Base-by-base conservation (phyloP, 495 filamentous ascomycete genomes). In the Aspergillus conjunctus region DNA sequence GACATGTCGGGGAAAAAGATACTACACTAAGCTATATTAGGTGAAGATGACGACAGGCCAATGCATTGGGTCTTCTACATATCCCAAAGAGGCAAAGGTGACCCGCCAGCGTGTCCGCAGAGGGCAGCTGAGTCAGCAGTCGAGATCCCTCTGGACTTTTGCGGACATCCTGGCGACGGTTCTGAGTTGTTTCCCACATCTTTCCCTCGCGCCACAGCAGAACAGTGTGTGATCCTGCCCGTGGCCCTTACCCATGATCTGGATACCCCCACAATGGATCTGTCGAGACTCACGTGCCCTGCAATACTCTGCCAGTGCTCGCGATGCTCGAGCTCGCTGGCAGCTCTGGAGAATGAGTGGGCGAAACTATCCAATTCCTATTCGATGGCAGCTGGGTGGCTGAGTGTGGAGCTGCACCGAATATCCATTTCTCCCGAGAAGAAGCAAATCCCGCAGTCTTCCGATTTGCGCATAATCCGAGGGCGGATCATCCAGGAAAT, bases 291-390 rank as follows among this genome's bases (percentile, higher is more conserved):
- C 4, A 76, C 73, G 18, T 69, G 77, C 20, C 76, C 78, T 6
- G 74, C 75, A 26, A 74, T 80, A 6, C 54, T 78, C 11, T 73
- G 72, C 52, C 75, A 77, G 62, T 80, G 78, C 59, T 67, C 68
- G 21, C 70, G 75, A 41, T 80, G 78, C 60, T 78, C 76, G 22
- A 80, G 78, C 61, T 78, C 78, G 20, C 68, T 80, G 55, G 78
- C 78, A 1, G 78, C 70, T 14, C 68, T 79, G 43, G 78, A 80
- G 68, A 80, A 80, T 53, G 78, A 80, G 60, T 80, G 78, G 78
- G 75, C 73, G 10, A 76, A 71, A 46, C 61, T 80, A 8, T 79
- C 78, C 15, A 73, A 68, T 44, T 72, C 75, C 20, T 79, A 80
- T 44, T 71, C 76, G 30, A 65, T 78, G 44, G 66, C 71, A 21